These are phyloP conservation scores for Fraxinus paxiana DNA, from an alignment of 305 asterid genomes.

Conservation along the genomic window DNA sequence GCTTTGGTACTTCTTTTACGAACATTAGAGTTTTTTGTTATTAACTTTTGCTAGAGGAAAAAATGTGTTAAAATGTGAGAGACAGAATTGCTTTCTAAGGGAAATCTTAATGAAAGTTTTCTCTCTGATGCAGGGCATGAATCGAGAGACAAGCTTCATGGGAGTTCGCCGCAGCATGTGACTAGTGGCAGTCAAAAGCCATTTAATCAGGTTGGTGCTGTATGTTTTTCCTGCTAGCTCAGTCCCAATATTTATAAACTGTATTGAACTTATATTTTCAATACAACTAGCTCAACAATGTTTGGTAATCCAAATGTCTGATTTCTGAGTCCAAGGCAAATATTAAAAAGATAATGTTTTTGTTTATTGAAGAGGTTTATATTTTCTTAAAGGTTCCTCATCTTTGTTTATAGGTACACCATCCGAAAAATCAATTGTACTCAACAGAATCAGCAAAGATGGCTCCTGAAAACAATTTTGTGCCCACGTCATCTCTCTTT, in stretches of 20 bases:
- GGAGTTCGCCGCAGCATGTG: conserved; percentile 29
- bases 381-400: conserved; percentile 1
- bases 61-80: not conserved
- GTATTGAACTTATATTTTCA: not conserved
- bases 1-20: conserved; percentile 6
- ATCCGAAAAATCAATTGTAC: conserved; percentile 28
- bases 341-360: not conserved
- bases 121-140: conserved; percentile 44
- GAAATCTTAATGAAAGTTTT: conserved; percentile 18
- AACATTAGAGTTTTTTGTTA: conserved; percentile 12
- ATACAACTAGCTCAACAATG: conserved; percentile 6
- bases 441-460: conserved; percentile 35
- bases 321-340: conserved; percentile 13
- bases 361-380: not conserved
- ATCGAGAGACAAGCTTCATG: conserved; percentile 38
- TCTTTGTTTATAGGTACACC: conserved; percentile 35
- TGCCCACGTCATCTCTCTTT: conserved; percentile 21
- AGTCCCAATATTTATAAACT: conserved; percentile 10
- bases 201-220: conserved; percentile 41
- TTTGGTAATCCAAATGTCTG: conserved; percentile 17
- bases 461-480: conserved; percentile 31
- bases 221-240: conserved; percentile 12
- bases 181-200: conserved; percentile 33
- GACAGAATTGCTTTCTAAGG: conserved; percentile 11
- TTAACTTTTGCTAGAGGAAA: not conserved